Conservation (phyloP, 2,329 filamentous ascomycete genomes). For the Alternaria ethzedia region DNA sequence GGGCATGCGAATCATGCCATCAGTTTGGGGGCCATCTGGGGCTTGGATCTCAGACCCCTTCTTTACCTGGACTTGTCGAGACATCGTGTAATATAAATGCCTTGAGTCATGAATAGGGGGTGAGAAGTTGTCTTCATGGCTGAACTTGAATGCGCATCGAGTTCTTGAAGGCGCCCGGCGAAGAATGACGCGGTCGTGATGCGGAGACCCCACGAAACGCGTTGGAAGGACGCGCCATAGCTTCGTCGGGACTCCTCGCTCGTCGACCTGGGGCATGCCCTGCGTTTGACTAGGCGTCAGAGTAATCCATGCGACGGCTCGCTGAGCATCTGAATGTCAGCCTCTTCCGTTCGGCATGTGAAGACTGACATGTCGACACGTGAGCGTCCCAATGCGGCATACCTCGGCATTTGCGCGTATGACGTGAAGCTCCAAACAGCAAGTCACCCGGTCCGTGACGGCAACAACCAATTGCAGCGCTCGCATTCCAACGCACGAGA, state of each 20-base stretch:
- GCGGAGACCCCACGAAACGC: constrained; percentile 11
- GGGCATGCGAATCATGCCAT: constrained; percentile 58
- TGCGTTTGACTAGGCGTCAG: not conserved
- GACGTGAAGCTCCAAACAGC: constrained; percentile 40
- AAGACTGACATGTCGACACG: constrained; percentile 13
- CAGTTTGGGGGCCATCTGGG: constrained; percentile 55
- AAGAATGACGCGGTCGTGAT: constrained; percentile 6
- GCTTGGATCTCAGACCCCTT: constrained; percentile 37
- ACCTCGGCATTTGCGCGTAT: constrained; percentile 38
- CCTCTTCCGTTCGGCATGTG: constrained; percentile 19
- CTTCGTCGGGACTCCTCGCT: not conserved
- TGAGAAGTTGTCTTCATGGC: not conserved
- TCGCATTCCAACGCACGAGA: constrained; percentile 37
- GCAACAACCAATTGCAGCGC: constrained; percentile 34
- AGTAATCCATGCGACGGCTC: not conserved
- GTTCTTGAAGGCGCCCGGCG: not conserved
- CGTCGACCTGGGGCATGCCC: not conserved
- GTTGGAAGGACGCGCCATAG: not conserved
- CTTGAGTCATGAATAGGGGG: not conserved
- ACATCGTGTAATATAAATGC: constrained; percentile 15
- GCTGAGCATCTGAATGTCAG: constrained; percentile 18
- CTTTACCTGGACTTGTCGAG: constrained; percentile 38
- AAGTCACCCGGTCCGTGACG: constrained; percentile 24
- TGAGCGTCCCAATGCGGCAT: constrained; percentile 15
- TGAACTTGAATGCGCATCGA: not conserved